phyloP scores from a whole-genome alignment of 306 rosid species.

The Glycine tomentella region DNA sequence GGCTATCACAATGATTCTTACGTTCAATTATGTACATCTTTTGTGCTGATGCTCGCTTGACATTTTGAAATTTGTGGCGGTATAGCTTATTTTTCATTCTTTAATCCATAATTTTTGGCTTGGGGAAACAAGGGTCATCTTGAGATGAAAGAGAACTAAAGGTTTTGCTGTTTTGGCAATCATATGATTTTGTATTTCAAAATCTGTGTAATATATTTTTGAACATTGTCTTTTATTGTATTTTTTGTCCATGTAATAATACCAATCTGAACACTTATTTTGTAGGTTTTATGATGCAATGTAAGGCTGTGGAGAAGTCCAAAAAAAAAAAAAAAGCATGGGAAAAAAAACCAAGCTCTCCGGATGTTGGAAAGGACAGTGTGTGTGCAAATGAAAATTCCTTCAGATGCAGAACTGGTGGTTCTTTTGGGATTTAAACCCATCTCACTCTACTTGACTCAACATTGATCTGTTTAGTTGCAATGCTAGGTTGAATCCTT shows the following conservation, averaged over 20 bases:
- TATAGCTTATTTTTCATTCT: constrained; percentile 11
- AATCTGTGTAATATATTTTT: constrained; percentile 3
- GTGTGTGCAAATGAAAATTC: constrained; percentile 43
- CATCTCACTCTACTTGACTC: constrained; percentile 47
- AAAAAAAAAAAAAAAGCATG: not conserved
- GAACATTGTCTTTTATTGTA: not conserved
- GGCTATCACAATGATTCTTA: too few species aligned
- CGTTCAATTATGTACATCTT: not conserved
- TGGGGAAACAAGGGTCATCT: not conserved
- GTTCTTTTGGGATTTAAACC: constrained; percentile 42
- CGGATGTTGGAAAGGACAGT: constrained; percentile 39
- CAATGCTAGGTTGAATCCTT: constrained; percentile 42
- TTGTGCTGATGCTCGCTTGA: not conserved
- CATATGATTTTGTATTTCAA: constrained; percentile 34
- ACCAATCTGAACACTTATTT: not conserved
- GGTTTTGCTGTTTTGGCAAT: not conserved
- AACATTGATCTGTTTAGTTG: constrained; percentile 27
- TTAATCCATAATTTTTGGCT: constrained; percentile 16
- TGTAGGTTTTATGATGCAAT: constrained; percentile 40
- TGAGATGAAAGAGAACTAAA: not conserved
- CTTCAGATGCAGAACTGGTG: constrained; percentile 43
- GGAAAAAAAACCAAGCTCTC: not conserved
- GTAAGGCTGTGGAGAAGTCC: constrained; percentile 35
- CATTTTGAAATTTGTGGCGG: not conserved
- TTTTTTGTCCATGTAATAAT: constrained; percentile 8